A percentile compares a stretch with the other conserved stretches of the same genome.
These are phyloP conservation scores for Xylariaceae sp. DNA, from an alignment of 2,329 filamentous ascomycete species.

Conservation along the genomic window DNA sequence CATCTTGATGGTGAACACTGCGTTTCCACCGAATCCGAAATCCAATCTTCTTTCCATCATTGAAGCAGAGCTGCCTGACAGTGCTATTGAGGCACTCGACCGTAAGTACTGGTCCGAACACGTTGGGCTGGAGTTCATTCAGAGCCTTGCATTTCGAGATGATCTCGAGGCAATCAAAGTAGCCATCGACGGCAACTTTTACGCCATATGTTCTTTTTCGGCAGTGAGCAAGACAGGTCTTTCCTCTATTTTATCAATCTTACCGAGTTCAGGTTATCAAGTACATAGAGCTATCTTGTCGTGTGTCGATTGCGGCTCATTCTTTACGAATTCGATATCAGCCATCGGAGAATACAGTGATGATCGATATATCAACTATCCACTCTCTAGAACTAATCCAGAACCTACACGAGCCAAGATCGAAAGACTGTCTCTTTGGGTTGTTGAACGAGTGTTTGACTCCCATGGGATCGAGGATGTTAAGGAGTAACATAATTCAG, in stretches of 20 bases:
- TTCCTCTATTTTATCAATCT: constrained; percentile 23
- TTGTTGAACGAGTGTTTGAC: constrained; percentile 85
- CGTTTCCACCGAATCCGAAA: constrained; percentile 66
- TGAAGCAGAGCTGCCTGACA: constrained; percentile 70
- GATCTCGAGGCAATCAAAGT: constrained; percentile 84
- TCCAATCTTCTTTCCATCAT: constrained; percentile 79
- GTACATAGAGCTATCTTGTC: constrained; percentile 75
- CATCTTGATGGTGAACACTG: constrained; percentile 77
- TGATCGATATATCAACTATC: constrained; percentile 90
- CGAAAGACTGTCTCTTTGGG: constrained; percentile 82
- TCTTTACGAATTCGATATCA: constrained; percentile 87
- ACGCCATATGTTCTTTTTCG: constrained; percentile 82
- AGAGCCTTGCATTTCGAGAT: constrained; percentile 77
- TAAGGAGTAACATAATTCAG: constrained; percentile 86
- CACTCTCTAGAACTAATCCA: constrained; percentile 88
- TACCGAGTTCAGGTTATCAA: constrained; percentile 68
- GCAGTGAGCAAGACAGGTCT: constrained; percentile 63
- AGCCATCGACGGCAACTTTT: constrained; percentile 81
- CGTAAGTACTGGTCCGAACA: constrained; percentile 84
- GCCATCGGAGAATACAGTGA: constrained; percentile 90
- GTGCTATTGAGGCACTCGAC: constrained; percentile 69
- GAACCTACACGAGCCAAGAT: constrained; percentile 78
- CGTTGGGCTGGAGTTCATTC: constrained; percentile 76
- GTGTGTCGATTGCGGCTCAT: constrained; percentile 73
- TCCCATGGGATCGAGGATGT: constrained; percentile 83